These are phyloP conservation scores for Gossypium lobatum DNA, from an alignment of 441 rosid genomes.

Conservation along the genomic window DNA sequence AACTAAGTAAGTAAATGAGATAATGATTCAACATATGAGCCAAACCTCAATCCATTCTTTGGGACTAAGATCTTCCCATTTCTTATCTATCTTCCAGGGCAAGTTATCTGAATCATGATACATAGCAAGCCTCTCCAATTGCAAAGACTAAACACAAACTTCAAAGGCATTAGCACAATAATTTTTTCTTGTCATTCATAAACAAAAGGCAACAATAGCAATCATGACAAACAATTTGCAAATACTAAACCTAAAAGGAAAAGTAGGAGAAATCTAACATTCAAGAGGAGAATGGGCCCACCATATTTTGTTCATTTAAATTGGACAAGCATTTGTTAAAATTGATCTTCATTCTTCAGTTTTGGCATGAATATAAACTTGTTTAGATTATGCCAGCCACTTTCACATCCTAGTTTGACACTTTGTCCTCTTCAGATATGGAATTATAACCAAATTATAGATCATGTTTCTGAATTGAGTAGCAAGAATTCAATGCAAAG, in stretches of 20 bases:
- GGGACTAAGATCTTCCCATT: constrained; percentile 91
- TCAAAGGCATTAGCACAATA: constrained; percentile 23
- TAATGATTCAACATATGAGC: constrained; percentile 19
- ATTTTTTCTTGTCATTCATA: constrained; percentile 7
- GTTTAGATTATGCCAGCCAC: constrained; percentile 4
- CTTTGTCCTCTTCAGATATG: not conserved
- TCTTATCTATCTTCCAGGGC: constrained; percentile 78
- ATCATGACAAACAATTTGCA: constrained; percentile 5
- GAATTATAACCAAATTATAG: not conserved
- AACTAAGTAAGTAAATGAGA: not conserved
- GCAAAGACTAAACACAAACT: constrained; percentile 63
- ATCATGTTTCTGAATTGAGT: not conserved
- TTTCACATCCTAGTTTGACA: not conserved
- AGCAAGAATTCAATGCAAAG: not conserved
- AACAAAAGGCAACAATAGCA: constrained; percentile 21
- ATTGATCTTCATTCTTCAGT: not conserved
- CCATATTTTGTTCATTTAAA: not conserved
- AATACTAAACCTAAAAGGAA: constrained; percentile 15
- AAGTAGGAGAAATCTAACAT: not conserved
- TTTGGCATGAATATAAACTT: not conserved
- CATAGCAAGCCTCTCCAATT: constrained; percentile 89
- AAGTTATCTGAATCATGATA: constrained; percentile 80
- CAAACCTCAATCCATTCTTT: constrained; percentile 95
- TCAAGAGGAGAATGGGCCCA: not conserved
- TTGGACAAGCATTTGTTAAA: not conserved